Conservation (phyloP, 768 basidiomycete genomes). For the Cystofilobasidium bisporidii region DNA sequence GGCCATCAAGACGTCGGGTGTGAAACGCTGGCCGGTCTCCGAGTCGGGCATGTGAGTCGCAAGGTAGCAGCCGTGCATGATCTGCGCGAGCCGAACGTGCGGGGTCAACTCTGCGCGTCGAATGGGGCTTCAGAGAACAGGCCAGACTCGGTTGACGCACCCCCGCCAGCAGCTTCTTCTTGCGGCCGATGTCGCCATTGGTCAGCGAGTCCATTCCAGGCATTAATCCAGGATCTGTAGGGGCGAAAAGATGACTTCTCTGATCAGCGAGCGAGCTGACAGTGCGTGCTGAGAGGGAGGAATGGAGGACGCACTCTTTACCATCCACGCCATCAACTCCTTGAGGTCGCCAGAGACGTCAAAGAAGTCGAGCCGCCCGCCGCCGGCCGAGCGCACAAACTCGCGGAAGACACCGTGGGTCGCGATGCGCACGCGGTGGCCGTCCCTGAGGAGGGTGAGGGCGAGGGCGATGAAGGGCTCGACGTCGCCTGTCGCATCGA, state of each 20-base stretch:
- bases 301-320: conserved; percentile 47
- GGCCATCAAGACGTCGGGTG: conserved; percentile 56
- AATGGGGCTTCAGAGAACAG: too few relatives aligned
- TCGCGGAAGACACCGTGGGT: conserved; percentile 54
- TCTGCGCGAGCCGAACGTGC: conserved; percentile 38
- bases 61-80: conserved; percentile 57
- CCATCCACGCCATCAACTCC: conserved; percentile 64
- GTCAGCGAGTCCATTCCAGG: conserved; percentile 52
- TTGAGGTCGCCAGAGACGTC: conserved; percentile 55
- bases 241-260: background rate
- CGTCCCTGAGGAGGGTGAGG: conserved; percentile 45
- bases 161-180: conserved; percentile 33
- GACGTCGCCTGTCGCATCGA: conserved; percentile 48
- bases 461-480: conserved; percentile 59
- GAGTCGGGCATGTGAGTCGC: conserved; percentile 49
- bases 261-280: too few relatives aligned
- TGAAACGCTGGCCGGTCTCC: conserved; percentile 46
- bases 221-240: conserved; percentile 54
- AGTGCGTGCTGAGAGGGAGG: too few relatives aligned
- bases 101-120: conserved; percentile 49
- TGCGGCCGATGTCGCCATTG: conserved; percentile 55
- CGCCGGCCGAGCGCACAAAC: conserved; percentile 48
- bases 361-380: conserved; percentile 48
- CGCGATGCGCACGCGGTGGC: conserved; percentile 55
- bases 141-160: conserved; percentile 40